Evolutionary conservation across 2,329 filamentous ascomycete genomes (phyloP).

Genomic region (Fusarium incarnatum): DNA sequence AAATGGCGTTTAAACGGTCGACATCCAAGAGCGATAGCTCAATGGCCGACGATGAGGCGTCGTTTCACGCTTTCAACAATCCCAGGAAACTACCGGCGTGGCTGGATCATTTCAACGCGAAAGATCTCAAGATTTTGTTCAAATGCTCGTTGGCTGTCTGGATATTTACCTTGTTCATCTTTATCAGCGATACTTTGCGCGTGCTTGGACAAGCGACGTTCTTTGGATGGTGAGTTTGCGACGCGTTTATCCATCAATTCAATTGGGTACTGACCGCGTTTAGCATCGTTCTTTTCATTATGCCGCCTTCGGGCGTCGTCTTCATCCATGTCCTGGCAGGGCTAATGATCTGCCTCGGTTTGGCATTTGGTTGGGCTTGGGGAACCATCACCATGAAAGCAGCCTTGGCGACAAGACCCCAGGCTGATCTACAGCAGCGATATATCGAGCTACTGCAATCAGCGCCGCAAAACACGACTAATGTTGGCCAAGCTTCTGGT

Average conservation of each 20-base stretch:
- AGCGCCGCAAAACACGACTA: slow-evolving; percentile 32
- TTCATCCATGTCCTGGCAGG: slow-evolving; percentile 38
- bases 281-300: slow-evolving; percentile 38
- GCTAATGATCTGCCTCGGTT: slow-evolving; percentile 24
- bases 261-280: background rate
- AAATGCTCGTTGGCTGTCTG: slow-evolving; percentile 39
- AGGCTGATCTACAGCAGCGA: slow-evolving; percentile 23
- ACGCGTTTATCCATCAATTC: background rate
- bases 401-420: slow-evolving; percentile 32
- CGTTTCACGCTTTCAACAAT: slow-evolving; percentile 13
- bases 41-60: slow-evolving; percentile 8
- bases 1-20: slow-evolving; percentile 1
- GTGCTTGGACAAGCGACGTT: slow-evolving; percentile 28
- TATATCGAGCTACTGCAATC: slow-evolving; percentile 21
- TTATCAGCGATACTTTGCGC: slow-evolving; percentile 33
- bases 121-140: slow-evolving; percentile 41
- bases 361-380: slow-evolving; percentile 35
- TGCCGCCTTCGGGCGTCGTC: slow-evolving; percentile 38
- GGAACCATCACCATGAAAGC: slow-evolving; percentile 37
- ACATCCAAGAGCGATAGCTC: background rate
- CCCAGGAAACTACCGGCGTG: slow-evolving; percentile 25
- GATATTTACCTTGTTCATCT: slow-evolving; percentile 38
- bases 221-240: slow-evolving; percentile 13
- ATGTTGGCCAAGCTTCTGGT: slow-evolving; percentile 21
- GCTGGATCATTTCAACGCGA: slow-evolving; percentile 41